These are phyloP conservation scores for Tuber magnatum DNA, from an alignment of 495 filamentous ascomycete genomes.

Conservation along the genomic window DNA sequence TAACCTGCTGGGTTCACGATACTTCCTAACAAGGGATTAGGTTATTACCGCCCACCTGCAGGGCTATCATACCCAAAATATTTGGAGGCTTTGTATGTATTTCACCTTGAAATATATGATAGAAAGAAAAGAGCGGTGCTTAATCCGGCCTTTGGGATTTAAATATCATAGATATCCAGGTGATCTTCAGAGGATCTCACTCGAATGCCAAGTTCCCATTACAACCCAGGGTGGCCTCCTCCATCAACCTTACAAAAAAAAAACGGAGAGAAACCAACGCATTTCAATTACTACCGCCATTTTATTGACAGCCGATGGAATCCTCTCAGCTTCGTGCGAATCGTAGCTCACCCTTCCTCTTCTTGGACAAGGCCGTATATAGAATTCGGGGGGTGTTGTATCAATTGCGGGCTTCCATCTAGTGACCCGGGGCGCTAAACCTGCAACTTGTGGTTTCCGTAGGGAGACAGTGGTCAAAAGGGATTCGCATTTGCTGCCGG, in stretches of 20 bases:
- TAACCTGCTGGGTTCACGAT: neutral
- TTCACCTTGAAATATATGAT: neutral
- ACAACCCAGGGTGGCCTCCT: neutral
- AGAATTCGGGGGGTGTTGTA: neutral
- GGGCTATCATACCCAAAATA: neutral
- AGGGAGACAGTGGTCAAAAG: neutral
- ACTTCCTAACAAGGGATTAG: neutral
- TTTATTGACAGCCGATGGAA: neutral
- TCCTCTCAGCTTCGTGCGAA: neutral
- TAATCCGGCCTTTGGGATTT: neutral
- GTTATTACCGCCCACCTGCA: neutral
- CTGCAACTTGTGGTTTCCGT: neutral
- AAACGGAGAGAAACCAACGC: neutral
- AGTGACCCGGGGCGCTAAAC: neutral
- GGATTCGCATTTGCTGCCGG: neutral
- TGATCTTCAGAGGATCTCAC: neutral
- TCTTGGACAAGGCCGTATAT: neutral
- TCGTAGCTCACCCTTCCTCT: neutral
- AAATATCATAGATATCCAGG: neutral
- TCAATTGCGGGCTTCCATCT: neutral
- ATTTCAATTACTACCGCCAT: neutral
- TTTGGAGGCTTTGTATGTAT: neutral
- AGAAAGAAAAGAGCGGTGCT: neutral
- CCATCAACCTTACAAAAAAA: neutral
- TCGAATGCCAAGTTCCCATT: neutral